Evolutionary conservation across 768 basidiomycete species (phyloP).

Genomic region (Boletus rex-veris): DNA sequence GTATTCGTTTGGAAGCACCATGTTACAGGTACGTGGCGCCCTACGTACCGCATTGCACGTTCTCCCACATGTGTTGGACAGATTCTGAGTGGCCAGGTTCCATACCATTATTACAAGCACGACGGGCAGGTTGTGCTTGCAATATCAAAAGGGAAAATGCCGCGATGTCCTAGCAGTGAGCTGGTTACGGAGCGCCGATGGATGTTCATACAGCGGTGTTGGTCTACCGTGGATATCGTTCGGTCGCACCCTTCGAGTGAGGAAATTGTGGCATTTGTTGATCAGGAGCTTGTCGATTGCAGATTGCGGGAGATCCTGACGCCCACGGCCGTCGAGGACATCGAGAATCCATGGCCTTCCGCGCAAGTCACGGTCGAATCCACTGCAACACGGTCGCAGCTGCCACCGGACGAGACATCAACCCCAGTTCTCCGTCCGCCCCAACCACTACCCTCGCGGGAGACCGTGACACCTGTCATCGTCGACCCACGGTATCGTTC

Average conservation of each 20-base stretch:
- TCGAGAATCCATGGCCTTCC: too few relatives aligned
- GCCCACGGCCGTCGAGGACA: slow-evolving; percentile 13
- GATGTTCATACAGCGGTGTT: slow-evolving; percentile 14
- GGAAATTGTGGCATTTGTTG: too few relatives aligned
- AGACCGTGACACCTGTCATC: too few relatives aligned
- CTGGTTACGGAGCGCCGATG: slow-evolving; percentile 7
- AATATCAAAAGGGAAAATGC: slow-evolving; percentile 1
- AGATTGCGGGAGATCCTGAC: slow-evolving; percentile 32
- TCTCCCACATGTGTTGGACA: neutral
- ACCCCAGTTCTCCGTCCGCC: too few relatives aligned
- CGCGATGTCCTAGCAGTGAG: neutral
- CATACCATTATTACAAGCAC: slow-evolving; percentile 11
- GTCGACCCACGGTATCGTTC: too few relatives aligned
- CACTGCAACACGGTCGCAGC: too few relatives aligned
- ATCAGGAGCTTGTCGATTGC: slow-evolving; percentile 1
- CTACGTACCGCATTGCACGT: too few relatives aligned
- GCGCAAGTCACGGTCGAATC: too few relatives aligned
- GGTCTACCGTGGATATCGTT: slow-evolving; percentile 20
- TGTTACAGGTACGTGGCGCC: slow-evolving; percentile 2
- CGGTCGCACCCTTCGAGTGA: too few relatives aligned
- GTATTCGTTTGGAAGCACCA: too few relatives aligned
- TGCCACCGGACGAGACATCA: too few relatives aligned
- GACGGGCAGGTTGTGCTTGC: slow-evolving; percentile 10
- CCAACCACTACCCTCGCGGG: too few relatives aligned
- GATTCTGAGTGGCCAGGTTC: slow-evolving; percentile 12